Evolutionary conservation across 176 grass and related monocot genomes (phyloP).

Genomic region (Ananas comosus): DNA sequence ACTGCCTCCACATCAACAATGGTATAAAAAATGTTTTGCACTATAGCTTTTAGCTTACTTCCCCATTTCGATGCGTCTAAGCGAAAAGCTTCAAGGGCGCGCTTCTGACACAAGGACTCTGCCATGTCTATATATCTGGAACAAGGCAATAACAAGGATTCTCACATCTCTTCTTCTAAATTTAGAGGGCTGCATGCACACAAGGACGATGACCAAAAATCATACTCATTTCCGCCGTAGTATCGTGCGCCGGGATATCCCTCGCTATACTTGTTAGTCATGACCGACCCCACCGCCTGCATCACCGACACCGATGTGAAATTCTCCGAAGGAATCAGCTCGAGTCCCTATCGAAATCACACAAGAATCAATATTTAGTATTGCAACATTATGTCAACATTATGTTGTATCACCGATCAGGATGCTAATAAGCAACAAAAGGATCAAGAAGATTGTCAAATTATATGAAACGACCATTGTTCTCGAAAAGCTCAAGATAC

Average conservation of each 20-base stretch:
- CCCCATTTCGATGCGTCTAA: constrained; percentile 96
- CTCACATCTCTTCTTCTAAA: background rate
- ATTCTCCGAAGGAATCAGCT: constrained; percentile 98
- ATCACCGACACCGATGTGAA: constrained; percentile 94
- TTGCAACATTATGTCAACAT: background rate
- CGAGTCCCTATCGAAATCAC: constrained; percentile 50
- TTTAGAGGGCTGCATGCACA: background rate
- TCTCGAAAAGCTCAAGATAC: too few relatives aligned
- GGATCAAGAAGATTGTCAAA: too few relatives aligned
- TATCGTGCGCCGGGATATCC: constrained; percentile 99
- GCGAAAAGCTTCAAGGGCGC: constrained; percentile 76
- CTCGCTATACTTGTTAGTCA: constrained; percentile 99
- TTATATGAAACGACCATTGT: too few relatives aligned
- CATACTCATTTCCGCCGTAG: constrained; percentile 96
- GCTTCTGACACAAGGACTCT: constrained; percentile 83
- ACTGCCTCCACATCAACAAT: too few relatives aligned
- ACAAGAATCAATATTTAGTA: background rate
- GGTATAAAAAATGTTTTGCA: too few relatives aligned
- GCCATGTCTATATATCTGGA: constrained; percentile 94
- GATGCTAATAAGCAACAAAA: background rate
- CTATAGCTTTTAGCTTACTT: constrained; percentile 34
- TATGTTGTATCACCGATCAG: background rate
- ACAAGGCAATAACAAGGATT: background rate
- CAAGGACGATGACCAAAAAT: background rate
- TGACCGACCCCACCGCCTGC: constrained; percentile 94